Conservation (phyloP, 768 basidiomycete genomes). For the Rhodotorula taiwanensis region DNA sequence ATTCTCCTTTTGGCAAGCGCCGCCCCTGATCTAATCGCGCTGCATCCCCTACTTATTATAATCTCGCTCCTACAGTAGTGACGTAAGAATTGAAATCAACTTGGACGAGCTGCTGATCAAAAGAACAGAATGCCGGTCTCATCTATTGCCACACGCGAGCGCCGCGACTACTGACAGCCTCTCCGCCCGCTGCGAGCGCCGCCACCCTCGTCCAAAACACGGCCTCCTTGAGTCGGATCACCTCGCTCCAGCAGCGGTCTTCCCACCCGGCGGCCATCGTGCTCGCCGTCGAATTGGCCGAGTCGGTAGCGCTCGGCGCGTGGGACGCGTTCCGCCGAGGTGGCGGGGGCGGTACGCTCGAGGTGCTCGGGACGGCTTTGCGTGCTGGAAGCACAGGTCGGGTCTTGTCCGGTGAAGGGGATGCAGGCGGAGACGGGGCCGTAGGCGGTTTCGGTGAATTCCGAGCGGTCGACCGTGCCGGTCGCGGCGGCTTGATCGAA, state of each 20-base stretch:
- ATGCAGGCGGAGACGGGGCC: slow-evolving; percentile 17
- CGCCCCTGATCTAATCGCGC: too few relatives aligned
- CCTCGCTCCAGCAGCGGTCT: slow-evolving; percentile 40
- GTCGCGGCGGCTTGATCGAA: slow-evolving; percentile 11
- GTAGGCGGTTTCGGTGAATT: slow-evolving; percentile 15
- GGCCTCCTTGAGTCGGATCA: slow-evolving; percentile 34
- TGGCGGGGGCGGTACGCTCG: too few relatives aligned
- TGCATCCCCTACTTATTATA: too few relatives aligned
- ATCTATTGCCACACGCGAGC: slow-evolving; percentile 28
- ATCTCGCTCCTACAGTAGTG: too few relatives aligned
- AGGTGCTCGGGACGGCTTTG: too few relatives aligned
- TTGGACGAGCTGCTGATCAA: too few relatives aligned
- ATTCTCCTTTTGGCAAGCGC: too few relatives aligned
- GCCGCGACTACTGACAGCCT: slow-evolving; percentile 11
- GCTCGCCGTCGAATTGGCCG: too few relatives aligned
- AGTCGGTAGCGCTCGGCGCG: background rate
- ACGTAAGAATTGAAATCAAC: too few relatives aligned
- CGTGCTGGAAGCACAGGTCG: background rate
- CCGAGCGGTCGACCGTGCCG: slow-evolving; percentile 16
- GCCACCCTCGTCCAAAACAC: slow-evolving; percentile 36
- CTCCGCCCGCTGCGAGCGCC: slow-evolving; percentile 23
- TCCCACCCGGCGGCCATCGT: slow-evolving; percentile 41
- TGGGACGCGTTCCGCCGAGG: slow-evolving; percentile 7
- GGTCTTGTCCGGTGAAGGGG: background rate
- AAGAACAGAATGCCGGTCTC: too few relatives aligned